Evolutionary conservation across 257 asterid species (phyloP), one percentile per base, ranked within the genome.

Genomic region (Plantago ovata): DNA sequence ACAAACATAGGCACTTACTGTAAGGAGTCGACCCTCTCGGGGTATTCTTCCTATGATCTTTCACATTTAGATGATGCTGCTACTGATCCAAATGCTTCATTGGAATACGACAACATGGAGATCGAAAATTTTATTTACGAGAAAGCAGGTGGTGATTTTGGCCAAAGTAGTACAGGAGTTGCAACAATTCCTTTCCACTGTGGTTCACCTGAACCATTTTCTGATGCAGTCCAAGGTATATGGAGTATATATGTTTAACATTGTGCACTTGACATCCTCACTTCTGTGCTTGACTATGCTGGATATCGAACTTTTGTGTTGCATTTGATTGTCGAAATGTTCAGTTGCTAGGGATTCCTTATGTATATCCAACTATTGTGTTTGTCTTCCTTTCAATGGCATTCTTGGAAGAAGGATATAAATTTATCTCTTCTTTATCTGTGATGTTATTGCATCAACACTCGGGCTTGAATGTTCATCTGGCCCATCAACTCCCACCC

Each of bases 51-150:
- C 5, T 77, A 74, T 23, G 88, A 81, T 66, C 72, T 80, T 59
- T 78, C 89, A 13, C 84, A 72, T 74, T 65, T 87, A 62, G 84
- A 82, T 42, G 88, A 71, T 52, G 70, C 83, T 55, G 50, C 81
- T 38, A 73, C 73, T 51, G 75, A 71, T 64, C 77, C 78, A 13
- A 72, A 71, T 69, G 61, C 78, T 68, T 67, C 85, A 62, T 46
- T 65, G 74, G 80, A 78, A 39, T 88, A 66, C 69, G 93, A 77
- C 80, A 81, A 84, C 63, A 84, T 85, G 88, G 95, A 85, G 60
- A 74, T 84, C 76, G 95, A 84, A 63, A 74, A 59, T 55, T 79
- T 70, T 60, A 77, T 55, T 60, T 83, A 75, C 53, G 87, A 81
- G 70, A 81, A 81, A 62, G 82, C 43, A 55, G 69, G 56, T 61